Evolutionary conservation across 192 early-diverging fungal species (phyloP).

Genomic region (Entophlyctis helioformis): DNA sequence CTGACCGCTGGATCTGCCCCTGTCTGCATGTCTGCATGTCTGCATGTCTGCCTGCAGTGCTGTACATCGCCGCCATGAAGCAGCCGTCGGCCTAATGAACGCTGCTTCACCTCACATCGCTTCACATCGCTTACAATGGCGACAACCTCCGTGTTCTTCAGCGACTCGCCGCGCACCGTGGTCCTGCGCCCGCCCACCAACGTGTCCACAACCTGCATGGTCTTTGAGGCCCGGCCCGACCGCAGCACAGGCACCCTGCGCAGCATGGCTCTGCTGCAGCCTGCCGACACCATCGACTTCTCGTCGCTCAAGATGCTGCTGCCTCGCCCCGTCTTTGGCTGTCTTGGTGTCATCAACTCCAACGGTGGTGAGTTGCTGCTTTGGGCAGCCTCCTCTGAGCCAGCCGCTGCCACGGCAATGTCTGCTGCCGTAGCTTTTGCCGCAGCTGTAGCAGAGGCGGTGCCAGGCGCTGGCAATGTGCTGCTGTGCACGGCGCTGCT

Average conservation of each 20-base stretch:
- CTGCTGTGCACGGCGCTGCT: too few species aligned
- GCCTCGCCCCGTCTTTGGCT: slow-evolving; percentile 19
- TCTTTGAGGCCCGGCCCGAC: slow-evolving; percentile 9
- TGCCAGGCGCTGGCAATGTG: too few species aligned
- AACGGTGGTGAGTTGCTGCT: slow-evolving; percentile 9
- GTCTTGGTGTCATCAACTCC: slow-evolving; percentile 18
- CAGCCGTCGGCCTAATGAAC: too few species aligned
- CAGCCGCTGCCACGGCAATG: background rate
- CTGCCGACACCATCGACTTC: slow-evolving; percentile 10
- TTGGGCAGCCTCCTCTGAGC: background rate
- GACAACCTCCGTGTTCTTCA: slow-evolving; percentile 12
- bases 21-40: too few species aligned
- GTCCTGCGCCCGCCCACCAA: slow-evolving; percentile 14
- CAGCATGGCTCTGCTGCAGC: slow-evolving; percentile 13
- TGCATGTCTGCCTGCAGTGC: too few species aligned
- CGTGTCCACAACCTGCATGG: slow-evolving; percentile 11
- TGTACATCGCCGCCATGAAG: too few species aligned
- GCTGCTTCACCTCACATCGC: too few species aligned
- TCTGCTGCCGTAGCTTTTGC: background rate
- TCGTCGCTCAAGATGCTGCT: slow-evolving; percentile 2
- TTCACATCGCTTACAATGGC: too few species aligned
- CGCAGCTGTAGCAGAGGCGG: too few species aligned
- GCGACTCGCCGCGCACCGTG: slow-evolving; percentile 3
- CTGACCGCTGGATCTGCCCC: too few species aligned
- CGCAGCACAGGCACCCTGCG: background rate